Evolutionary conservation across 106 monocot genomes (phyloP).

Genomic region (Hemerocallis citrina): DNA sequence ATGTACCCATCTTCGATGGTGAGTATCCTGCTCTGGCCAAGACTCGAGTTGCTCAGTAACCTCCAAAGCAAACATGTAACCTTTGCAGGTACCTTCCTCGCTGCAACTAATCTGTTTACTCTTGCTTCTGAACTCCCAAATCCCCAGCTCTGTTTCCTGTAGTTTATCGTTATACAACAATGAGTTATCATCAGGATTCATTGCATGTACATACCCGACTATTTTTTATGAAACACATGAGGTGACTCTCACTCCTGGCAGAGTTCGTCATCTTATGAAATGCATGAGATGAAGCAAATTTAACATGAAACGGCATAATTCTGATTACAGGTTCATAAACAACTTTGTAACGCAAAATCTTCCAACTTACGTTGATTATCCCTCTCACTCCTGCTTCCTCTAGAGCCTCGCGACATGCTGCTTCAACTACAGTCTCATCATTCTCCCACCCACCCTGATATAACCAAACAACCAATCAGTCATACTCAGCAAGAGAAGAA

Average conservation of each 20-base stretch:
- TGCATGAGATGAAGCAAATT: no score
- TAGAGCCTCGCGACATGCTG: constrained; percentile 14
- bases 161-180: no score
- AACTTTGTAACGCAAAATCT: no score
- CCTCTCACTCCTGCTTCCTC: constrained; percentile 19
- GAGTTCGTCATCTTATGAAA: no score
- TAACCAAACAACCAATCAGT: neutral
- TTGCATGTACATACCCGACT: no score
- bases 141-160: constrained; percentile 47
- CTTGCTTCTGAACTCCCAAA: constrained; percentile 76
- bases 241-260: no score
- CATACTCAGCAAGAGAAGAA: no score
- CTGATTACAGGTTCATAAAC: no score
- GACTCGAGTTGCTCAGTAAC: constrained; percentile 49
- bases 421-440: constrained; percentile 13
- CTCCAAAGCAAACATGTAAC: constrained; percentile 63
- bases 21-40: constrained; percentile 61
- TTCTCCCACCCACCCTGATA: constrained; percentile 21
- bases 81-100: constrained; percentile 48
- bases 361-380: constrained; percentile 10
- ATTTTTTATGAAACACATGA: no score
- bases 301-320: no score
- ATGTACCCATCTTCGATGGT: constrained; percentile 63
- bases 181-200: no score
- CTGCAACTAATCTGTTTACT: constrained; percentile 37